A percentile compares a stretch with the other conserved stretches of the same genome.
Conservation (phyloP, 2,329 filamentous ascomycete species). For the Arthroderma sp. region DNA sequence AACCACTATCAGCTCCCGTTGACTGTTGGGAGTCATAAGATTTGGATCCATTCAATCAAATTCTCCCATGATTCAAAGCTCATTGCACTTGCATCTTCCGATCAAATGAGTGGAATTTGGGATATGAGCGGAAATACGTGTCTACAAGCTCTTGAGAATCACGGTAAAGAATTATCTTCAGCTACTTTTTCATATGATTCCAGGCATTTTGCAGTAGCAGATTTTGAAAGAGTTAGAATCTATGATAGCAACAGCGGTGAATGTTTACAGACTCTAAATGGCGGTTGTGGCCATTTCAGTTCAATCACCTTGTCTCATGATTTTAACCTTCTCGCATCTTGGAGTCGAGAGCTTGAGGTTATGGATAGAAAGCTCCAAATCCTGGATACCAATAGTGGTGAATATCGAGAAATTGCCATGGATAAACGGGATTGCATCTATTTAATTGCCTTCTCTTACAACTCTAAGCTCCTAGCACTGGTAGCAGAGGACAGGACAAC, state of each 20-base stretch:
- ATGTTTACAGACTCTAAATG: too few species aligned
- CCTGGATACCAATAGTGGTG: not conserved
- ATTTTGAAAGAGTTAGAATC: too few species aligned
- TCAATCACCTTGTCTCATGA: not conserved
- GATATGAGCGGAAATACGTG: not conserved
- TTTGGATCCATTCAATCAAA: not conserved
- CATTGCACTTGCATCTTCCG: not conserved
- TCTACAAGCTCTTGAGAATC: not conserved
- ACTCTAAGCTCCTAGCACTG: too few species aligned
- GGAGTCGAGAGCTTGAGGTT: too few species aligned
- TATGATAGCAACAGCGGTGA: too few species aligned
- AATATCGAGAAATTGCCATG: not conserved
- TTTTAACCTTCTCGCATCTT: not conserved
- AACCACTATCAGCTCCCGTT: too few species aligned
- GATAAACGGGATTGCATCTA: too few species aligned
- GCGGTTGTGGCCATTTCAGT: too few species aligned
- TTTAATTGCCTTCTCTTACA: too few species aligned
- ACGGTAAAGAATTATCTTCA: not conserved
- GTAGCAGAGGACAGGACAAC: too few species aligned
- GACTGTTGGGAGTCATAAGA: not conserved
- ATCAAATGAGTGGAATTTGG: constrained; percentile 2
- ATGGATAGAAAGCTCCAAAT: constrained; percentile 1
- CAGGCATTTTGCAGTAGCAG: too few species aligned
- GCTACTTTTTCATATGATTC: not conserved
- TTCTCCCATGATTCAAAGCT: not conserved